Evolutionary conservation across 2,329 filamentous ascomycete species (phyloP), one percentile per base, ranked within the genome.

Genomic region (Monosporascus sp.): DNA sequence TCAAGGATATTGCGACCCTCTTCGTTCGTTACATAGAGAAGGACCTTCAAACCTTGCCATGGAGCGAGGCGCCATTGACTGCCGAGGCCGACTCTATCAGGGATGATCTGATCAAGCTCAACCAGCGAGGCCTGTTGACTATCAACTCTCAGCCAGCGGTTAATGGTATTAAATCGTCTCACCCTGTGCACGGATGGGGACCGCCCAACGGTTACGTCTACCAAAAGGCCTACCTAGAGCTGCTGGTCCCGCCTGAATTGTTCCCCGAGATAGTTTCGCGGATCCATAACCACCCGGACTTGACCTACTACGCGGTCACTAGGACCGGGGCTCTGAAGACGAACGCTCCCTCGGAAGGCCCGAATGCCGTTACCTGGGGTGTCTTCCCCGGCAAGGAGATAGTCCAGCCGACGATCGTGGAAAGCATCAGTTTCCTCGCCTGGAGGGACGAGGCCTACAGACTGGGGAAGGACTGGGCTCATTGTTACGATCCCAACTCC

Each of bases 361-460:
- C 94, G 38, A 99, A 99, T 65, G 94, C 94, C n/a, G 89, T 99
- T 49, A 99, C 94, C 2, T 99, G 94, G 94, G 94, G 94, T 72
- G 95, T 99, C 37, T 99, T 97, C 76, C 93, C 94, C 0, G 94
- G 94, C 54, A 96, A 97, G 71, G 94, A 99, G 72, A 97, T 99
- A 67, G 92, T 99, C n/a, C 94, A 99, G 72, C 94, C 94, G 15
- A 99, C 94, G n/a, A 97, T 99, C 64, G 94, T 99, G 50, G 94
- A 99, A 75, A 95, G 90, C 18, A 87, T 99, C 69, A 96, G 90
- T 70, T 99, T 99, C 81, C 78, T 99, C 51, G 94, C 94, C 2
- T 99, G 94, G 94, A 96, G 96, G 74, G 94, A 99, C 63, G 94
- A 99, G 73, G 95, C 96, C 17, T 99, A 91, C 78, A 85, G 89